Evolutionary conservation across 2,329 filamentous ascomycete genomes (phyloP).

Genomic region (Trichoderma simmonsii): DNA sequence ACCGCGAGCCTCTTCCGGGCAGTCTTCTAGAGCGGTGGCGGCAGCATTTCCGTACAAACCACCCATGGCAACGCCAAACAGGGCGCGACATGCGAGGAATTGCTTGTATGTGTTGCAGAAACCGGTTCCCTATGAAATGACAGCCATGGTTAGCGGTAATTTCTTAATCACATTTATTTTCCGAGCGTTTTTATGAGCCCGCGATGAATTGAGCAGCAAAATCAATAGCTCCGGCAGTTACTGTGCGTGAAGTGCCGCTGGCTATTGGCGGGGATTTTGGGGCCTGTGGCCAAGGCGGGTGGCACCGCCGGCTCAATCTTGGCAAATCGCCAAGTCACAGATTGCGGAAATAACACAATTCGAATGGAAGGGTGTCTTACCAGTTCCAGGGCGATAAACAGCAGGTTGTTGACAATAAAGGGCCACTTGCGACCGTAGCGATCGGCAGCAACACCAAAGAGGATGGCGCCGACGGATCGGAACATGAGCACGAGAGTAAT

Average conservation of each 20-base stretch:
- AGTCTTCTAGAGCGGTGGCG: conserved; percentile 74
- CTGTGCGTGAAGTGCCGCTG: not conserved
- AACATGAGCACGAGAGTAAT: conserved; percentile 63
- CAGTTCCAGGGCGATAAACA: conserved; percentile 70
- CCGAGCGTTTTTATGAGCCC: not conserved
- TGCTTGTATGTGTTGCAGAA: conserved; percentile 65
- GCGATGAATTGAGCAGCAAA: not conserved
- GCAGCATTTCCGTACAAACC: conserved; percentile 76
- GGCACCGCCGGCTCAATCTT: conserved; percentile 11
- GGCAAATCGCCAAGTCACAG: not conserved
- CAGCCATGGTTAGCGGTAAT: conserved; percentile 2
- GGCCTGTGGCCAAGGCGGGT: conserved; percentile 20
- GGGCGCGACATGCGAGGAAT: conserved; percentile 69
- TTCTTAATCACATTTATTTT: not conserved
- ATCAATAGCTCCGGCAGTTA: conserved; percentile 9
- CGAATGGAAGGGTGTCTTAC: conserved; percentile 40
- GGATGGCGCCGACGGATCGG: conserved; percentile 52
- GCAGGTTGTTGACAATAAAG: conserved; percentile 70
- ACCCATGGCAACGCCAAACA: conserved; percentile 82
- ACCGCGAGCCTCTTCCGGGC: conserved; percentile 64
- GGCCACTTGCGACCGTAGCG: conserved; percentile 65
- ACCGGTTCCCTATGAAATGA: conserved; percentile 52
- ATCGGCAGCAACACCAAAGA: conserved; percentile 55
- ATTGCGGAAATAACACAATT: not conserved
- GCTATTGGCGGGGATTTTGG: not conserved